Evolutionary conservation across 495 filamentous ascomycete genomes (phyloP), one percentile per base, ranked within the genome.

Genomic region (Viridothelium virens): DNA sequence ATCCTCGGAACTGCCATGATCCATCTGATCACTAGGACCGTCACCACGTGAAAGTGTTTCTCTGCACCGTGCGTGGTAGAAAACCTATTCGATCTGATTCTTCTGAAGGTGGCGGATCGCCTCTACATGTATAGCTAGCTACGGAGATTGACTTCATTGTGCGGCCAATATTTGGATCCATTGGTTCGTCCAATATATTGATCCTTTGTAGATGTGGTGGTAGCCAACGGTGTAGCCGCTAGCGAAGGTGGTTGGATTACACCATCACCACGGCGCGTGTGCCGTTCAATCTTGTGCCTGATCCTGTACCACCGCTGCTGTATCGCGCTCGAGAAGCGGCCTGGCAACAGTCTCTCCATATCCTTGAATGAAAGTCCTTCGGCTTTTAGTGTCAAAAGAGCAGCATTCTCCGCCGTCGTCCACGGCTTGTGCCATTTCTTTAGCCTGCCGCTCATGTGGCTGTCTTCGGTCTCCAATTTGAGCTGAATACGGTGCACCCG

Each of bases 291-390:
- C 31, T 34, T 59, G 1, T 59, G 53, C 53, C 36, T 59, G 2
- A 59, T 33, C 53, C 31, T 59, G 4, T 59, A 59, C 53, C 53
- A 59, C 6, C 53, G 53, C 53, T 59, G 53, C 31, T 11, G 5
- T 7, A 59, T 36, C 7, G 5, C 53, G 31, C 53, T 14, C n/a
- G 7, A 36, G 6, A 7, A 3, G 31, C 53, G 53, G 2, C 14
- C 25, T 36, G 53, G 53, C 31, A 59, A 34, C 0, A 18, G 53
- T 59, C 36, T 3, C 36, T 33, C 5, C 7, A 59, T 59, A 6
- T 33, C 53, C 7, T 36, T 10, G 6, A 33, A 36, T 3, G 31
- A 34, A 33, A 59, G 14, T 33, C 53, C 53, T 36, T 59, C 53
- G 31, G 53, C 7, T 36, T 59, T 59, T 7, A 59, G 53, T 18